Evolutionary conservation across 1,284 basidiomycete genomes (phyloP), one percentile per base, ranked within the genome.

Genomic region (Xanthoconium separans): DNA sequence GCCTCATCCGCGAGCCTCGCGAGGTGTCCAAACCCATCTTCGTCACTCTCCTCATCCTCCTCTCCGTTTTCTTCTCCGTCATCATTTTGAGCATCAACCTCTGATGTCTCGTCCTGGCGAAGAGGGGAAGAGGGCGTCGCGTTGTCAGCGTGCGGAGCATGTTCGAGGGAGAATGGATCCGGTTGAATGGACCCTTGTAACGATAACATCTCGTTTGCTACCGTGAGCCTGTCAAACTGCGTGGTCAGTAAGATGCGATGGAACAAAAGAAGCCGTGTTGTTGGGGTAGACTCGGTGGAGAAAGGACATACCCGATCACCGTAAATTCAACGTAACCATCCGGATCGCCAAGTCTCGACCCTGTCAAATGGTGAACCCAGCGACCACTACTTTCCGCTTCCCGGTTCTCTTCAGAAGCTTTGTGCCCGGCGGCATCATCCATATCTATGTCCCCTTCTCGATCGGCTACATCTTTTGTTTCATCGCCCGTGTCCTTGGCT

Each of bases 121-220:
- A 50, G 46, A 16, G 51, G 31, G 41, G 54, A 15, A 20, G 54
- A 47, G 22, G 53, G 27, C 37, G 50, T 6, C 34, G 42, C 47
- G 29, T 48, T 63, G 39, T 57, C 36, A 6, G 43, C 44, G 27
- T 69, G 67, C 6, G 78, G 74, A 16, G 76, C 64, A 64, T 89
- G 85, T 33, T 77, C 77, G 0, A 84, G 79, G 20, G 88, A 89
- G 70, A 95, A 92, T 0, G 95, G 95, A 62, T 95, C 87, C 1
- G 76, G 66, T 55, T 97, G 88, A 57, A 99, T 79, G 1, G 96
- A 98, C 11, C 95, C 96, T 29, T 93, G 82, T 15, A 98, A 76
- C 1, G 94, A 96, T 15, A 99, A 78, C 91, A 98, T 97, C 63
- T 96, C 88, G 66, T 98, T 97, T 40, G 94, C 92, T 46, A 98